Evolutionary conservation across 2,329 filamentous ascomycete genomes (phyloP).

Genomic region (Metarhizium humberi): DNA sequence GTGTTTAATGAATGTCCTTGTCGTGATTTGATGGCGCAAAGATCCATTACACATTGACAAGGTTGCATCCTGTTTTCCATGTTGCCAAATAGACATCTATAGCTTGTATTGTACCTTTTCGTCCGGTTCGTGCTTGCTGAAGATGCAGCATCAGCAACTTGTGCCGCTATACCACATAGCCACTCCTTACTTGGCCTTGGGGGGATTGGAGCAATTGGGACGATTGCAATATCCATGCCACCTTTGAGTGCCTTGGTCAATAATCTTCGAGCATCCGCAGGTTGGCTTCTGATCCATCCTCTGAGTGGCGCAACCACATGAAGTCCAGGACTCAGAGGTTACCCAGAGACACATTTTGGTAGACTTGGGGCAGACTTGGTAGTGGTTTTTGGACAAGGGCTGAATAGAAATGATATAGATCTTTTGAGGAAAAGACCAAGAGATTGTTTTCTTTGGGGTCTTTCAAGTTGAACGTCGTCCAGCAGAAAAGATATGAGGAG

Average conservation of each 20-base stretch:
- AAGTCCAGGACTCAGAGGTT: constrained; percentile 20
- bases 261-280: constrained; percentile 17
- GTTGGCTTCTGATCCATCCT: constrained; percentile 17
- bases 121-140: not conserved
- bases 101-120: constrained; percentile 14
- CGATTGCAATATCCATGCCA: constrained; percentile 25
- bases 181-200: constrained; percentile 1
- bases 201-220: constrained; percentile 21
- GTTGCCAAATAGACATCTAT: constrained; percentile 13
- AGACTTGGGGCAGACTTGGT: constrained; percentile 3
- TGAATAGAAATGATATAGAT: not conserved
- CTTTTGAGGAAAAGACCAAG: not conserved
- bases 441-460: not conserved
- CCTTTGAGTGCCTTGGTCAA: constrained; percentile 17
- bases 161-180: not conserved
- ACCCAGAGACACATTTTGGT: constrained; percentile 26
- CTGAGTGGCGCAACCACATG: constrained; percentile 21
- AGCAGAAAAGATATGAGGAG: not conserved
- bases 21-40: not conserved
- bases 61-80: not conserved
- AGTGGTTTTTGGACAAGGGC: not conserved
- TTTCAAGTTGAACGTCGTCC: not conserved
- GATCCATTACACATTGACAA: not conserved
- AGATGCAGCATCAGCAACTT: not conserved
- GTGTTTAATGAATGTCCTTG: no score